Evolutionary conservation across 2,329 filamentous ascomycete species (phyloP).

Genomic region (Aspergillus latus): DNA sequence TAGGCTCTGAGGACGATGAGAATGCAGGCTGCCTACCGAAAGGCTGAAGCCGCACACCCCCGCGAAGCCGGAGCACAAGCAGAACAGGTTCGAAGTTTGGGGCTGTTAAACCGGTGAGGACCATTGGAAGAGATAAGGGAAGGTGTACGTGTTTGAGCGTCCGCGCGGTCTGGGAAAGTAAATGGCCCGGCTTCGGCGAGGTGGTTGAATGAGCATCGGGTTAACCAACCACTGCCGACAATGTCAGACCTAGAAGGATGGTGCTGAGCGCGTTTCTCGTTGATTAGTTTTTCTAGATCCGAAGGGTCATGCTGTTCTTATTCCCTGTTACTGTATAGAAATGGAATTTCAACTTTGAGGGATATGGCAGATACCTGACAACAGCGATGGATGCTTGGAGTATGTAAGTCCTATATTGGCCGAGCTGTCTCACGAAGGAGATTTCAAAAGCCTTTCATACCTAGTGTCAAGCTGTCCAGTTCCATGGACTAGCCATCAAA

Average conservation of each 20-base stretch:
- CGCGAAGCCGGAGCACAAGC: constrained; percentile 79
- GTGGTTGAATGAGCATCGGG: background rate
- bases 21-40: constrained; percentile 82
- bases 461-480: background rate
- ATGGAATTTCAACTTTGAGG: constrained; percentile 21
- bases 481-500: background rate
- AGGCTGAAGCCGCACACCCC: constrained; percentile 70
- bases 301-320: constrained; percentile 28
- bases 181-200: constrained; percentile 57
- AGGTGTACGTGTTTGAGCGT: background rate
- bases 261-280: constrained; percentile 21
- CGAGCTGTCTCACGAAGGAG: background rate
- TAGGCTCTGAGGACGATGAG: constrained; percentile 75
- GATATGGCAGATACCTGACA: background rate
- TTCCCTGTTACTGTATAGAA: constrained; percentile 35
- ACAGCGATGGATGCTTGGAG: background rate
- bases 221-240: background rate
- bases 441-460: background rate
- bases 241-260: constrained; percentile 20
- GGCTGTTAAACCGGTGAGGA: constrained; percentile 58
- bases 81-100: constrained; percentile 83
- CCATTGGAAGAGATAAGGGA: constrained; percentile 48
- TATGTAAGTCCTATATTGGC: background rate
- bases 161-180: constrained; percentile 59
- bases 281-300: constrained; percentile 20